phyloP scores from a whole-genome alignment of 768 basidiomycete genomes.

The Boletus sp. region DNA sequence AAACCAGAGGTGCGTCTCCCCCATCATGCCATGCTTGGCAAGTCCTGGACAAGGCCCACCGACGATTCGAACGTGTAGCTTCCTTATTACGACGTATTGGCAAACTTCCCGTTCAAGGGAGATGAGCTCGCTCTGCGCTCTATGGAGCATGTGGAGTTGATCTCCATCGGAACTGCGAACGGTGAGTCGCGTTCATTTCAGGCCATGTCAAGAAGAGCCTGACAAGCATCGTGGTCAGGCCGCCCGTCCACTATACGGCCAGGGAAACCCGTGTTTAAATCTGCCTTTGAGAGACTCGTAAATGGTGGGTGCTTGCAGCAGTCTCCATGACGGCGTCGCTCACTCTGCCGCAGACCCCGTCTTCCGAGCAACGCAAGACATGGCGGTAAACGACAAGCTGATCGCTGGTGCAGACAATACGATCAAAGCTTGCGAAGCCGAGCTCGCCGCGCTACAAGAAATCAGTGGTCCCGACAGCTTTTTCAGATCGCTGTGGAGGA shows the following conservation, averaged over 20 bases:
- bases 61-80: conserved; percentile 41
- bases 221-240: conserved; percentile 42
- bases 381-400: conserved; percentile 71
- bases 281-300: conserved; percentile 80
- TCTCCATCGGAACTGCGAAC: conserved; percentile 73
- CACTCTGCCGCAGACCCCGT: conserved; percentile 53
- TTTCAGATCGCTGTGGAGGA: conserved; percentile 42
- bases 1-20: conserved; percentile 52
- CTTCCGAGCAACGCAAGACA: conserved; percentile 80
- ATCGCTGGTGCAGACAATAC: conserved; percentile 59
- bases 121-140: conserved; percentile 75
- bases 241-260: conserved; percentile 82
- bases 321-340: not conserved
- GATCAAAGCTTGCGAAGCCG: conserved; percentile 72
- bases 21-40: conserved; percentile 22
- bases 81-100: conserved; percentile 76
- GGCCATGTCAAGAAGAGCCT: not conserved
- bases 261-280: conserved; percentile 87
- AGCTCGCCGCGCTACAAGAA: conserved; percentile 65
- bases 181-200: conserved; percentile 41
- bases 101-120: conserved; percentile 90
- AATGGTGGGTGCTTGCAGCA: conserved; percentile 48
- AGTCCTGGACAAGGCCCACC: conserved; percentile 1
- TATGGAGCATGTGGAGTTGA: conserved; percentile 89
- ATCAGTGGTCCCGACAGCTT: conserved; percentile 53